Base-by-base conservation (phyloP, 2,329 filamentous ascomycete species). In the Aschersonia sp. region DNA sequence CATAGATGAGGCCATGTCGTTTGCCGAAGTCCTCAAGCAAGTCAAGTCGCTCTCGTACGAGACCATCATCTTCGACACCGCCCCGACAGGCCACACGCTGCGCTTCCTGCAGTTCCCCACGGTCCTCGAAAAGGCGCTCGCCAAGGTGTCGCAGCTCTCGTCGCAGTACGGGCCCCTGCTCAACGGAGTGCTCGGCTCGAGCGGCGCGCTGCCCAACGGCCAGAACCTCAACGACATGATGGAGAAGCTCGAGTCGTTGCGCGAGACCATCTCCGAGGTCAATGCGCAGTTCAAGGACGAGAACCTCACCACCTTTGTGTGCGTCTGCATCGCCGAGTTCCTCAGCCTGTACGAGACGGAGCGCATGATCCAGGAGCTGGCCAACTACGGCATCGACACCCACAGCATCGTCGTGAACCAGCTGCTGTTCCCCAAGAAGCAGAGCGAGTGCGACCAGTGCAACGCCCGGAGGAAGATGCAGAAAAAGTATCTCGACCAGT, bases 1-100 rank as follows among this genome's bases (percentile, higher is more conserved):
- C 68, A 94, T 98, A 52, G 92, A 98, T 64, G 92, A 98, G 68
- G 92, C 92, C 65, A 98, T 98, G 92, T 95, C 89, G 49, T 98
- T 98, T 62, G 92, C 92, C 64, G 92, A 98, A 71, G 92, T 98
- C 54, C 77, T 98, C 60, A 98, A 98, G 69, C 92, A 98, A 69
- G 92, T 98, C 71, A 97, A 97, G 71, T 94, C 87, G 41, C 84
- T 97, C 62, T 94, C 88, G 45, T 98, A 98, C 77, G 92, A 97
- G 66, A 87, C 90, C 60, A 97, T 98, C 70, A 87, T 98, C 66
- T 98, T 98, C 77, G 92, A 98, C 67, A 98, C 92, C 35, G 92
- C 92, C 4, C 92, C 92, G 12, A 98, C 92, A 12, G 92, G 92
- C 56, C 92, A 98, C 75, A 98, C 92, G 2, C 82, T 98, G 51